Evolutionary conservation across 169 alveolate genomes (phyloP).

Genomic region (Neospora caninum): DNA sequence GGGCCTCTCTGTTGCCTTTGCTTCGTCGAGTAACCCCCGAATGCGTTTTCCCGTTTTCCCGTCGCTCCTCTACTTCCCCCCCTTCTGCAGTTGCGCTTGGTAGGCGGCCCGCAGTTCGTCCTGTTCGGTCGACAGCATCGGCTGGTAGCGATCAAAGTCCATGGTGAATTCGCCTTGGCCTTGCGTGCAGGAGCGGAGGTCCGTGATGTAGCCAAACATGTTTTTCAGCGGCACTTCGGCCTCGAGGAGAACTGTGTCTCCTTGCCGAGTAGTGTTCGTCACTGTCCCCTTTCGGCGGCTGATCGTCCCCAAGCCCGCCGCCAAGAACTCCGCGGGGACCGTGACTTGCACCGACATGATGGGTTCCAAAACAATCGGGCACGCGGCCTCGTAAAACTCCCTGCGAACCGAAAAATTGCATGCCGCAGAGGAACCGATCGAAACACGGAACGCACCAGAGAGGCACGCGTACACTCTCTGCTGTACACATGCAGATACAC

Average conservation of each 20-base stretch:
- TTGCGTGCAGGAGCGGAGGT: constrained; percentile 89
- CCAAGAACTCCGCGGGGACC: constrained; percentile 86
- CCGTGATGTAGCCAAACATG: constrained; percentile 96
- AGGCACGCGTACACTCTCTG: no score
- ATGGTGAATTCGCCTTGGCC: constrained; percentile 95
- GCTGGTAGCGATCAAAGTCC: constrained; percentile 88
- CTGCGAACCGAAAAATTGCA: constrained; percentile 37
- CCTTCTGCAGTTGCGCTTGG: constrained; percentile 34
- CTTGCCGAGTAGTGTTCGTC: constrained; percentile 86
- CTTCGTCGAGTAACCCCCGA: no score
- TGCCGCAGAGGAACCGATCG: neutral
- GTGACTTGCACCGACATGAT: constrained; percentile 93
- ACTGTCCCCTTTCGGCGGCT: constrained; percentile 90
- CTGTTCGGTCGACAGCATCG: constrained; percentile 79
- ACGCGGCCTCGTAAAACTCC: constrained; percentile 81
- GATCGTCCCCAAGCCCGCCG: constrained; percentile 85
- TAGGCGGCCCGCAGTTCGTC: constrained; percentile 67
- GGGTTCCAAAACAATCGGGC: constrained; percentile 91
- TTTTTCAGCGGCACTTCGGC: constrained; percentile 93
- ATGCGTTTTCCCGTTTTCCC: no score
- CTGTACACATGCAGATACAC: neutral
- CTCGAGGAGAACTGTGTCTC: constrained; percentile 79
- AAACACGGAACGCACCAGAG: no score
- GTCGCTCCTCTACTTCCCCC: neutral
- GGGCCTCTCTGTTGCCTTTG: no score